Evolutionary conservation across 495 filamentous ascomycete species (phyloP).

Genomic region (Hyaloscypha bicolor): DNA sequence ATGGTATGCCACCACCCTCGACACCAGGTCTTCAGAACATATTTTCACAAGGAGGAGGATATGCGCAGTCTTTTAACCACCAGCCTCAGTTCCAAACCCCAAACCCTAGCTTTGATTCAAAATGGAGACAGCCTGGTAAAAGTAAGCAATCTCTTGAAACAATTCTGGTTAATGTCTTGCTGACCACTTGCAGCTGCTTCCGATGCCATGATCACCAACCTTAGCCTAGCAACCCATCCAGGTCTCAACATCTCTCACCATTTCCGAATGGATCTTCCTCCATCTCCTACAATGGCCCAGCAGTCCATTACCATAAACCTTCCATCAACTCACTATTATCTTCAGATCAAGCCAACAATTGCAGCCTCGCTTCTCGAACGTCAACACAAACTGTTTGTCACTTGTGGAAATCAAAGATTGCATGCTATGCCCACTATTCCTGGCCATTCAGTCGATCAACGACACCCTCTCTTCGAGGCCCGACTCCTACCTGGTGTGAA

Average conservation of each 20-base stretch:
- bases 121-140: slow-evolving; percentile 53
- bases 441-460: slow-evolving; percentile 46
- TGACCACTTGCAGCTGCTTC: slow-evolving; percentile 37
- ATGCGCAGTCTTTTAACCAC: slow-evolving; percentile 31
- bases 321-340: slow-evolving; percentile 60
- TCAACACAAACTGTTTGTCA: slow-evolving; percentile 66
- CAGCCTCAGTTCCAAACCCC: slow-evolving; percentile 22
- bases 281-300: slow-evolving; percentile 61
- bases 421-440: slow-evolving; percentile 44
- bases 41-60: slow-evolving; percentile 23
- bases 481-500: slow-evolving; percentile 63
- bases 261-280: slow-evolving; percentile 59
- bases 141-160: slow-evolving; percentile 43
- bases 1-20: slow-evolving; percentile 45
- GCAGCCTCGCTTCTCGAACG: slow-evolving; percentile 54
- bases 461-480: slow-evolving; percentile 60
- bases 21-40: slow-evolving; percentile 38
- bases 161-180: slow-evolving; percentile 20
- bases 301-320: slow-evolving; percentile 70
- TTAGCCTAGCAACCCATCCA: slow-evolving; percentile 68
- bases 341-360: slow-evolving; percentile 67
- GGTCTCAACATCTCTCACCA: slow-evolving; percentile 54
- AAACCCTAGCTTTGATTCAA: slow-evolving; percentile 33
- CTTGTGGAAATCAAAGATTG: slow-evolving; percentile 49
- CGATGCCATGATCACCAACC: slow-evolving; percentile 66